Conservation (phyloP, 805 yeast genomes). For the Kluyveromyces dobzhanskii region DNA sequence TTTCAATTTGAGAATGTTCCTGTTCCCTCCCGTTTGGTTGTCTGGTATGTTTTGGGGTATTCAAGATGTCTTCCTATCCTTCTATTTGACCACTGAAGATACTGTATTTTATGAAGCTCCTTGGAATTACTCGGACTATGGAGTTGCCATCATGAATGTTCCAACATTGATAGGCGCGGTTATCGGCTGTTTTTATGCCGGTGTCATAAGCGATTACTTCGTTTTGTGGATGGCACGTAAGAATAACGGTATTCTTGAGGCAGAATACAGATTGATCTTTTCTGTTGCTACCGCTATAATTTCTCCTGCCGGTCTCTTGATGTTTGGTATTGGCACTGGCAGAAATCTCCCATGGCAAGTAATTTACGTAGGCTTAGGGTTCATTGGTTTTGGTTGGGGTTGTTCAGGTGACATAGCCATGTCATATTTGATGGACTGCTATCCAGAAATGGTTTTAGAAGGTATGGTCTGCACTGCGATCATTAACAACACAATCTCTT, state of each 20-base stretch:
- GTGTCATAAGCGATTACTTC: slow-evolving; percentile 49
- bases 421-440: slow-evolving; percentile 58
- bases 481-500: slow-evolving; percentile 56
- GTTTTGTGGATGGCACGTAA: slow-evolving; percentile 53
- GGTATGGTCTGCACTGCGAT: slow-evolving; percentile 63
- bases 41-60: slow-evolving; percentile 75
- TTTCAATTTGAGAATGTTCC: slow-evolving; percentile 46
- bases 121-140: slow-evolving; percentile 54
- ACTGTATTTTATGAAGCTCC: slow-evolving; percentile 58
- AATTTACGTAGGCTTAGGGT: slow-evolving; percentile 52
- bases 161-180: slow-evolving; percentile 62
- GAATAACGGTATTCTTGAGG: slow-evolving; percentile 54
- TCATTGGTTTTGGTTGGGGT: slow-evolving; percentile 63
- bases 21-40: slow-evolving; percentile 55
- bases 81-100: slow-evolving; percentile 67
- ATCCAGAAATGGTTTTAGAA: slow-evolving; percentile 62
- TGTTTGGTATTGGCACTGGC: slow-evolving; percentile 62
- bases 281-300: slow-evolving; percentile 46
- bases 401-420: slow-evolving; percentile 64
- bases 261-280: slow-evolving; percentile 56
- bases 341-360: slow-evolving; percentile 44
- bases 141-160: slow-evolving; percentile 68
- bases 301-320: slow-evolving; percentile 53
- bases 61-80: slow-evolving; percentile 69
- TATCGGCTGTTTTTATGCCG: slow-evolving; percentile 60